Percentiles rank a stretch among this genome's conserved stretches.
These are phyloP conservation scores for Geranium incanum DNA, from an alignment of 441 rosid genomes.

Conservation along the genomic window DNA sequence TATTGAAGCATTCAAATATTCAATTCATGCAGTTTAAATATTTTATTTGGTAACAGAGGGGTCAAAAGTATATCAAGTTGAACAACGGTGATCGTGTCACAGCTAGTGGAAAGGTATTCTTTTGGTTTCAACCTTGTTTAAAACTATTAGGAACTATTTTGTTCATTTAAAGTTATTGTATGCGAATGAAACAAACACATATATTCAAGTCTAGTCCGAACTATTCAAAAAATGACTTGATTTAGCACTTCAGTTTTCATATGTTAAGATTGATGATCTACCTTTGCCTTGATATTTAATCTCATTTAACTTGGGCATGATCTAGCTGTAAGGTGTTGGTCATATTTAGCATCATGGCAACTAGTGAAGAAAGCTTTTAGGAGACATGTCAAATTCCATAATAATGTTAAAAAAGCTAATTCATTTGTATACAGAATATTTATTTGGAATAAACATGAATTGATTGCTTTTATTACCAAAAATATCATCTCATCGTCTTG, in stretches of 20 bases:
- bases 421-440: background rate
- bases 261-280: background rate
- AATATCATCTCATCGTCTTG: background rate
- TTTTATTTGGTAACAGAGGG: slow-evolving; percentile 47
- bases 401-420: background rate
- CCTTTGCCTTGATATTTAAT: background rate
- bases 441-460: background rate
- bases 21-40: slow-evolving; percentile 9
- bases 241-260: background rate
- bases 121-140: slow-evolving; percentile 10
- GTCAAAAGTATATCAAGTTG: slow-evolving; percentile 87
- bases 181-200: background rate
- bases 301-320: background rate
- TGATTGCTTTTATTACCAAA: background rate
- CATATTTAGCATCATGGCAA: background rate
- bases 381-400: background rate
- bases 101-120: slow-evolving; percentile 90
- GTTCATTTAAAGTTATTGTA: background rate
- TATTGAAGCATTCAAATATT: slow-evolving; percentile 14
- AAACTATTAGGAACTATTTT: too few species aligned
- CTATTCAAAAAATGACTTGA: background rate
- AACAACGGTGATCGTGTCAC: slow-evolving; percentile 93
- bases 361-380: background rate
- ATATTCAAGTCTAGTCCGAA: background rate
- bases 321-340: background rate